Base-by-base conservation (phyloP, 805 yeast genomes). In the Yarrowia bubula region DNA sequence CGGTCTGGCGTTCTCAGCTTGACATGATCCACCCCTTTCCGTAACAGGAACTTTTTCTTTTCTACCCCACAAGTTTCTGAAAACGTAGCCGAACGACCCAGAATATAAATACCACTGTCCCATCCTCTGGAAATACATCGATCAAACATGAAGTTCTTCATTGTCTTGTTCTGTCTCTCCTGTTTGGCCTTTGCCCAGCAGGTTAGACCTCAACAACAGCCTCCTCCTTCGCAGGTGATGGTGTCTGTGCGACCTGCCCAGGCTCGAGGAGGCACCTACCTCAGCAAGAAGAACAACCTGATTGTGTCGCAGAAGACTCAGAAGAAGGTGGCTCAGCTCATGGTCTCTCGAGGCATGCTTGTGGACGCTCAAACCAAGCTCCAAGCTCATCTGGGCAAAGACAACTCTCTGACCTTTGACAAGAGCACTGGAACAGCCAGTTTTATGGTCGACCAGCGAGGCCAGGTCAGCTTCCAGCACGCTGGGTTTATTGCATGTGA, bases 401-500 rank as follows among this genome's bases (percentile, higher is more conserved):
- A 51, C 43, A 37, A 51, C 17, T 8, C 58, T 3, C 35, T 37
- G 43, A 38, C 32, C 5, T 51, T 51, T 28, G 38, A 39, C 58
- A 18, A 51, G 58, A 51, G 14, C 18, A 18, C 8, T 1, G 58
- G 58, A 15, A 37, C 58, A 6, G n/a, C 11, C 11, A 22, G 43
- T 14, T 50, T 51, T 18, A 22, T 14, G 4, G 35, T 51, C 4
- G 43, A 38, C 8, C 58, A 37, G 32, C 37, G 35, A 14, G 58
- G 43, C 43, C 58, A 38, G 35, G 58, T 51, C 10, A 51, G 7
- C 14, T 51, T 51, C 22, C 58, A 51, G 32, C 42, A 22, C 3
- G 42, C 57, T 22, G 58, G 58, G 2, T 51, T 51, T 17, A 39
- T 51, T 22, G 58, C 35, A n/a, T 51, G 58, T 8, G 58, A 51